Conservation (phyloP, 306 rosid genomes). For the Datisca glomerata region DNA sequence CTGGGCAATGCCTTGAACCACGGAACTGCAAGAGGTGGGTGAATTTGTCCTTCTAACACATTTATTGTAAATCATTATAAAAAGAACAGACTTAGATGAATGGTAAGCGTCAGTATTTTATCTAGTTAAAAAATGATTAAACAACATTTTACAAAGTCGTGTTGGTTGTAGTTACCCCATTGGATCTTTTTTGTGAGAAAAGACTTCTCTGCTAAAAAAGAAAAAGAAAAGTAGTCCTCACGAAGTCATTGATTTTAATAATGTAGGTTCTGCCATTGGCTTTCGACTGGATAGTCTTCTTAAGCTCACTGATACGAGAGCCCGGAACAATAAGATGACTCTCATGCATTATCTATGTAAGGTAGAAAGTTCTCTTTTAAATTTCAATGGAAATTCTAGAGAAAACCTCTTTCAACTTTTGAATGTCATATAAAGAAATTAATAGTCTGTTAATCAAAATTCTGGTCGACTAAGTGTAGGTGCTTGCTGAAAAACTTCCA, state of each 20-base stretch:
- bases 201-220: too few species aligned
- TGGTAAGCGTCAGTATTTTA: too few species aligned
- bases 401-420: neutral
- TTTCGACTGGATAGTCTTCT: slow-evolving; percentile 96
- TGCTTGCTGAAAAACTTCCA: slow-evolving; percentile 79
- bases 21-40: slow-evolving; percentile 98
- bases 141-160: too few species aligned
- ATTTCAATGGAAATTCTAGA: too few species aligned
- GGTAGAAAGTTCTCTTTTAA: slow-evolving; percentile 43
- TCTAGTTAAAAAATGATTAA: too few species aligned
- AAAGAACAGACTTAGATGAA: too few species aligned
- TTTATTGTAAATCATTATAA: neutral
- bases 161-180: too few species aligned
- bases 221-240: too few species aligned
- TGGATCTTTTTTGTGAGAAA: too few species aligned
- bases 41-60: neutral
- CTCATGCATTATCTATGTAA: slow-evolving; percentile 99
- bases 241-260: neutral
- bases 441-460: slow-evolving; percentile 7
- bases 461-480: slow-evolving; percentile 40
- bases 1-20: slow-evolving; percentile 95
- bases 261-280: slow-evolving; percentile 89
- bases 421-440: neutral
- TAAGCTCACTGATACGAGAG: slow-evolving; percentile 87
- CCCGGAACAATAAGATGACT: slow-evolving; percentile 89